phyloP scores from a whole-genome alignment of 1,139 yeast species.

The Taiozyma sp. region DNA sequence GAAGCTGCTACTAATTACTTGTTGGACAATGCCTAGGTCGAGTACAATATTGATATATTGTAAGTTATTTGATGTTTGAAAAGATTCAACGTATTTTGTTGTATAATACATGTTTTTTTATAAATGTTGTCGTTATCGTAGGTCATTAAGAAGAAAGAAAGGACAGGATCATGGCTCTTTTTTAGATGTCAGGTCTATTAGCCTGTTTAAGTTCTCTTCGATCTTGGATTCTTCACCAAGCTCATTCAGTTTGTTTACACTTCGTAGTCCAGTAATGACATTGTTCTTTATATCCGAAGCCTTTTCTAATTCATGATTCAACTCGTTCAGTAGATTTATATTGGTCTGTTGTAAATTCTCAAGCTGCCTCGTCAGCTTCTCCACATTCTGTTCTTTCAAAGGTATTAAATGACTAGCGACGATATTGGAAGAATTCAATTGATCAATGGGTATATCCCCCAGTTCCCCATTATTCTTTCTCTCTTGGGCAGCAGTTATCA shows the following conservation, averaged over 20 bases:
- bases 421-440: slow-evolving; percentile 30
- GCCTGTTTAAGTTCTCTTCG: slow-evolving; percentile 23
- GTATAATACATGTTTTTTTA: background rate
- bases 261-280: slow-evolving; percentile 19
- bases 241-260: slow-evolving; percentile 21
- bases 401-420: slow-evolving; percentile 29
- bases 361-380: slow-evolving; percentile 25
- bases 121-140: background rate
- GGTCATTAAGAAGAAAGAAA: background rate
- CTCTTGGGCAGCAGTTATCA: slow-evolving; percentile 48
- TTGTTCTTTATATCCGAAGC: slow-evolving; percentile 20
- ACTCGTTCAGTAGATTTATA: slow-evolving; percentile 20
- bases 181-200: slow-evolving; percentile 6
- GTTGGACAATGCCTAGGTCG: slow-evolving; percentile 51
- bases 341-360: slow-evolving; percentile 24
- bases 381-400: slow-evolving; percentile 25
- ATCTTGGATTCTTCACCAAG: slow-evolving; percentile 20
- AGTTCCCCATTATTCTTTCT: slow-evolving; percentile 16
- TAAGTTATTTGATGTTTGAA: background rate
- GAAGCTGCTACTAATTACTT: slow-evolving; percentile 82
- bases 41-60: background rate
- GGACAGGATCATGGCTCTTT: slow-evolving; percentile 2
- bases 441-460: slow-evolving; percentile 22
- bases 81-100: background rate
- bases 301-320: slow-evolving; percentile 23